A percentile compares a stretch with the other conserved stretches of the same genome.
Evolutionary conservation across 73 alveolate genomes (phyloP).

Genomic region (Urostyla sp.): DNA sequence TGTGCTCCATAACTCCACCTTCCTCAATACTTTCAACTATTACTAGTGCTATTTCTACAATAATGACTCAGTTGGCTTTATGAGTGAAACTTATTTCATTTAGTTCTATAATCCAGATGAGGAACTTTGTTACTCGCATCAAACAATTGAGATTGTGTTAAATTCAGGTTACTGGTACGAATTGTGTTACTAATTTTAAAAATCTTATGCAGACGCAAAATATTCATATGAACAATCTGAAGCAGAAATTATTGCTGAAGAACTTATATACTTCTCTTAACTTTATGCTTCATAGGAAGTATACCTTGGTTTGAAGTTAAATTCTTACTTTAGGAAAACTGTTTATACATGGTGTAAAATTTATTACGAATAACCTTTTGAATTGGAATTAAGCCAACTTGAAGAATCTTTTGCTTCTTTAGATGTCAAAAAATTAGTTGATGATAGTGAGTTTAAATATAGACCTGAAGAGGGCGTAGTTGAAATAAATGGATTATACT

Average conservation of each 20-base stretch:
- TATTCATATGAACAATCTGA: not conserved
- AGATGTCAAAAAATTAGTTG: not conserved
- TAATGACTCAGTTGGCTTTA: no score
- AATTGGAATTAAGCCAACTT: not conserved
- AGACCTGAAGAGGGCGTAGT: not conserved
- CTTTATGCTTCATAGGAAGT: conserved; percentile 21
- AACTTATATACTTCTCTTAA: not conserved
- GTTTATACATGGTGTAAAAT: not conserved
- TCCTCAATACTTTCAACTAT: no score
- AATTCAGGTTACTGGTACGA: conserved; percentile 58
- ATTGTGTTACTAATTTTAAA: conserved; percentile 27
- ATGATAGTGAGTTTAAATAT: conserved; percentile 3
- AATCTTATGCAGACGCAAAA: not conserved
- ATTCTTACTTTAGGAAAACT: not conserved
- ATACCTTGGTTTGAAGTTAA: not conserved
- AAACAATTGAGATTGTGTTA: no score
- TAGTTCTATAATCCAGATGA: no score
- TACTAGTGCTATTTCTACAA: no score
- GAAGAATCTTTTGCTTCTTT: not conserved
- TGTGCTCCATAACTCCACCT: no score
- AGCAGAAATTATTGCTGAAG: not conserved
- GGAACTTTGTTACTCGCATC: no score
- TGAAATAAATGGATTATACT: not conserved
- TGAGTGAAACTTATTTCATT: no score
- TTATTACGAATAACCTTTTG: not conserved